These are phyloP conservation scores for Capsicum pubescens DNA, from an alignment of 257 asterid genomes.

Conservation along the genomic window DNA sequence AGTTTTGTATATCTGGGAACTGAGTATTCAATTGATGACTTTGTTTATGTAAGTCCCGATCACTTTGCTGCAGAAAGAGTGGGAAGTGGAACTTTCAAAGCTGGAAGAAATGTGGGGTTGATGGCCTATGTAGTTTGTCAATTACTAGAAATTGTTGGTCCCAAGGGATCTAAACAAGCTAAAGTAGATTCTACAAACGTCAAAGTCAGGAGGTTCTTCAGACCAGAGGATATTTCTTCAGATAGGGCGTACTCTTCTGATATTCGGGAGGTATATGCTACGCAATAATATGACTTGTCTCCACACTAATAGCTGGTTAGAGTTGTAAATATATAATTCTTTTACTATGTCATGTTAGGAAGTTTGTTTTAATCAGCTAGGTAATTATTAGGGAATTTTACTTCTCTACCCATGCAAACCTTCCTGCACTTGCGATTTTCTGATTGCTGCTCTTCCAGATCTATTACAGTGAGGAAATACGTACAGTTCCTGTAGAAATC, in stretches of 20 bases:
- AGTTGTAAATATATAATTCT: background rate
- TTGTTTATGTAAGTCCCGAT: constrained; percentile 72
- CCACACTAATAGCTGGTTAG: constrained; percentile 14
- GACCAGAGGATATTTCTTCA: constrained; percentile 82
- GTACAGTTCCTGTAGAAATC: constrained; percentile 53
- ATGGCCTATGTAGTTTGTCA: constrained; percentile 79
- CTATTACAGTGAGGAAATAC: constrained; percentile 81
- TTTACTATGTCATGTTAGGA: background rate
- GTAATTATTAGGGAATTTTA: background rate
- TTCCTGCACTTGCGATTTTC: constrained; percentile 32
- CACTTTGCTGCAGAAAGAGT: constrained; percentile 58
- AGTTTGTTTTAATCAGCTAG: constrained; percentile 1
- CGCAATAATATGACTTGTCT: background rate
- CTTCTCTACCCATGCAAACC: constrained; percentile 12
- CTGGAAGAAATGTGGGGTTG: constrained; percentile 92
- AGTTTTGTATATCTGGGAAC: constrained; percentile 65
- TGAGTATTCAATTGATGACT: constrained; percentile 65
- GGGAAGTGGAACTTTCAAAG: constrained; percentile 65
- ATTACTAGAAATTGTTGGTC: constrained; percentile 64
- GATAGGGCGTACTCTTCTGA: constrained; percentile 87
- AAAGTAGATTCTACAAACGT: constrained; percentile 54
- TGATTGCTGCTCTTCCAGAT: constrained; percentile 56
- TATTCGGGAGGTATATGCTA: constrained; percentile 75
- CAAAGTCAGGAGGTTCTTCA: constrained; percentile 78
- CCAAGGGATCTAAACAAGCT: constrained; percentile 47